Base-by-base conservation (phyloP, 768 basidiomycete species). In the Russula brevipes region DNA sequence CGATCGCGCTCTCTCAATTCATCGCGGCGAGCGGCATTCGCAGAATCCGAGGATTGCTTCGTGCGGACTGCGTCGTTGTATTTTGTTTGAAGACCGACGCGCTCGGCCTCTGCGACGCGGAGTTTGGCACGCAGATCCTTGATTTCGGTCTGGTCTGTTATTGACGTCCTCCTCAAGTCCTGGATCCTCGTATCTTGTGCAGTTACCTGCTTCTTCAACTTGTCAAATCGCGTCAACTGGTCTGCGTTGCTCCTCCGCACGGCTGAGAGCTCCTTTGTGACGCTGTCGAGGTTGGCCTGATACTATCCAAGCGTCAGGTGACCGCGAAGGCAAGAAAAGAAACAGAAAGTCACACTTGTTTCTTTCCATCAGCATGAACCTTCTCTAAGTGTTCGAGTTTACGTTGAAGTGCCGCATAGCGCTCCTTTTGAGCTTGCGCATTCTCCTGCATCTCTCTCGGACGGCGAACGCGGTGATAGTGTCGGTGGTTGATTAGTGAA, bases 301-400 rank as follows among this genome's bases (percentile, higher is more conserved):
- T 88, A 83, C 89, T 90, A 63, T 30, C 30, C 10, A 36, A 36
- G 24, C 24, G 46, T 68, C 33, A 67, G 59, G 62, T 63, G 57
- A 63, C 49, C 14, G 3, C 17, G 39, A 45, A 41, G n/a, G 35
- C 47, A 54, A 31, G 61, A 35, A 55, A 54, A 54, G 55, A 56
- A n/a, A n/a, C 16, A 52, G 45, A 30, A 31, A 33, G 10, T 73
- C 83, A 67, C 70, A 89, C 88, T 53, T 77, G 61, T 76, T 81
- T 85, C 80, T 88, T 89, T 61, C 80, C 82, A 3, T 88, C 86
- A 44, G 77, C 73, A 69, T 86, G 85, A n/a, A 84, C 72, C 59
- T 72, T 74, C 73, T 89, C 85, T 6, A 88, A 71, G 16, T 86
- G 83, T 39, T 86, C 84, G 0, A 91, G 79, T 67, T 86, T 85